phyloP scores from a whole-genome alignment of 2,329 filamentous ascomycete genomes.

The Colletotrichum tofieldiae region DNA sequence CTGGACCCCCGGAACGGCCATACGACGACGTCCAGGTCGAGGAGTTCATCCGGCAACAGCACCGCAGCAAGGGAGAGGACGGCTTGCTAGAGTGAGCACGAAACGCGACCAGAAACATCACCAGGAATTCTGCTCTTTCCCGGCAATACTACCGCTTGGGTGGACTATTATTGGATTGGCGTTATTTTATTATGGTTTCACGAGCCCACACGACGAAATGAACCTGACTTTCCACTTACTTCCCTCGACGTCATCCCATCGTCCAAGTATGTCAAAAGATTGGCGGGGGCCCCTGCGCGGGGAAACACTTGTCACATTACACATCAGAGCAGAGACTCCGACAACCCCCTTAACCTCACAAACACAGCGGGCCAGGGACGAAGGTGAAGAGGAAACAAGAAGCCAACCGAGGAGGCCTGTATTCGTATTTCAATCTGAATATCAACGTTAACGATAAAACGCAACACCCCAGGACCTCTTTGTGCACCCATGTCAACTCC shows the following conservation, averaged over 20 bases:
- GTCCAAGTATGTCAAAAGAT: conserved; percentile 17
- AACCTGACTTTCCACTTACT: background rate
- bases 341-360: background rate
- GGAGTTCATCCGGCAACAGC: conserved; percentile 68
- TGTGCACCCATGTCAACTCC: conserved; percentile 30
- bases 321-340: conserved; percentile 5
- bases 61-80: conserved; percentile 60
- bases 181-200: background rate
- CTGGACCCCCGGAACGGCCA: conserved; percentile 61
- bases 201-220: conserved; percentile 12
- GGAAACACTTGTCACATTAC: background rate
- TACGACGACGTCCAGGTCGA: conserved; percentile 65
- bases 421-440: conserved; percentile 33
- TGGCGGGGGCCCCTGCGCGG: conserved; percentile 12
- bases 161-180: background rate
- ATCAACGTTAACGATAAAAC: conserved; percentile 20
- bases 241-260: conserved; percentile 25
- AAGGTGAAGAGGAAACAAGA: background rate
- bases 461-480: conserved; percentile 15
- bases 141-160: background rate
- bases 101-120: background rate
- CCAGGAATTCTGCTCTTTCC: no score
- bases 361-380: no score
- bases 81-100: conserved; percentile 45
- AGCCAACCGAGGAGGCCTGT: conserved; percentile 7